A percentile compares a stretch with the other conserved stretches of the same genome.
These are phyloP conservation scores for Cryptococcus sp. DNA, from an alignment of 1,284 basidiomycete genomes.

Conservation along the genomic window DNA sequence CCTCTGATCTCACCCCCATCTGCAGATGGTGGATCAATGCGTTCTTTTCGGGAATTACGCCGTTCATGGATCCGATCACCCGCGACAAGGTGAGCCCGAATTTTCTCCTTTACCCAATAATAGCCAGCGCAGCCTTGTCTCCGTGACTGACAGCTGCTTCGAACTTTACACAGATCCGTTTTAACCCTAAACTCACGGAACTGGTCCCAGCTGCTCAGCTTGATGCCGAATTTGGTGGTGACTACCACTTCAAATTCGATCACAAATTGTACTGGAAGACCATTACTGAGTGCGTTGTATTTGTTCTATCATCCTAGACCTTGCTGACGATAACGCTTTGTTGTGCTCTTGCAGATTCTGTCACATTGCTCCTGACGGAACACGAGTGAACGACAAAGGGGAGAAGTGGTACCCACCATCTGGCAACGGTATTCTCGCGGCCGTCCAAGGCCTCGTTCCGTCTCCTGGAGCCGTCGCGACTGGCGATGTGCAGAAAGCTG, in stretches of 20 bases:
- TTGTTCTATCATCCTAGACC: background rate
- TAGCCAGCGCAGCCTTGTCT: background rate
- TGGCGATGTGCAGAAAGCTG: constrained; percentile 21
- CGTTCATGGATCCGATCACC: constrained; percentile 87
- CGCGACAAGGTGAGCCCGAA: constrained; percentile 68
- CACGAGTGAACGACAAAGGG: constrained; percentile 43
- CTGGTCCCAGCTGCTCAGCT: constrained; percentile 75
- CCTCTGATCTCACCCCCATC: background rate
- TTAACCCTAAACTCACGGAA: constrained; percentile 78
- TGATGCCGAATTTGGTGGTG: constrained; percentile 78
- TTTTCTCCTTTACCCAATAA: background rate
- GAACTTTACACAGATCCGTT: constrained; percentile 64
- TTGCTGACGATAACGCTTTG: background rate
- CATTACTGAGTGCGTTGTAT: constrained; percentile 62
- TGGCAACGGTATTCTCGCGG: constrained; percentile 50
- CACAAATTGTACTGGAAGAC: constrained; percentile 75
- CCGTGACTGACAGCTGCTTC: background rate
- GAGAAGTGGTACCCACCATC: constrained; percentile 39
- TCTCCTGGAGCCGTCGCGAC: constrained; percentile 21
- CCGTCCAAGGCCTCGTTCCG: constrained; percentile 36
- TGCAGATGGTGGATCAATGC: constrained; percentile 67
- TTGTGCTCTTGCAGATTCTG: constrained; percentile 29
- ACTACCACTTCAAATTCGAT: constrained; percentile 75
- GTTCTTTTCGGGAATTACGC: constrained; percentile 82
- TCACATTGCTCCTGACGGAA: constrained; percentile 42